Percentiles rank a stretch among this genome's conserved stretches.
Conservation (phyloP, 2,329 filamentous ascomycete species). For the Alternaria sp. region DNA sequence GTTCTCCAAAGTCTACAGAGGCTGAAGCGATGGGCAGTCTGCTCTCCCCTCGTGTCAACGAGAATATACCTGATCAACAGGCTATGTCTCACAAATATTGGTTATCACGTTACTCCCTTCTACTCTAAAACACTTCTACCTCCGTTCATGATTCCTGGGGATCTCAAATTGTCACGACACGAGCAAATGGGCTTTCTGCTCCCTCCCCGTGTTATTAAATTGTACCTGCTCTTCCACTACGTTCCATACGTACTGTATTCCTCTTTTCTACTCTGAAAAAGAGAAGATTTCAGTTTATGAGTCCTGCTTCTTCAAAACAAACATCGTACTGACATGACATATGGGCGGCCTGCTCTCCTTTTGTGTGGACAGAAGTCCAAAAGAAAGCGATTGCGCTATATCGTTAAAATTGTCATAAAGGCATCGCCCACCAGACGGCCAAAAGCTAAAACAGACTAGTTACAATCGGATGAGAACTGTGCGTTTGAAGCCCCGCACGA, state of each 20-base stretch:
- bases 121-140: neutral
- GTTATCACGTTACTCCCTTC: fast-evolving
- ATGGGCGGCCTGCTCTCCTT: too few relatives aligned
- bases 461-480: too few relatives aligned
- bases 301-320: too few relatives aligned
- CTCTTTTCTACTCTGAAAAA: neutral
- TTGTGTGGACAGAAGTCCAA: too few relatives aligned
- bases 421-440: too few relatives aligned
- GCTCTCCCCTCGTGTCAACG: neutral
- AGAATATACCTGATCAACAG: neutral
- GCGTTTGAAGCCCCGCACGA: too few relatives aligned
- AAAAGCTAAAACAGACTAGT: too few relatives aligned
- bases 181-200: neutral
- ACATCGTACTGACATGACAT: too few relatives aligned
- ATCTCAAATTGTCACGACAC: neutral
- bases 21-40: neutral
- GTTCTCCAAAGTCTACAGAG: neutral
- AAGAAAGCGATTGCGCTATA: too few relatives aligned
- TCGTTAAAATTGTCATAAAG: too few relatives aligned
- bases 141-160: neutral
- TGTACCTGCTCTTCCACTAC: neutral
- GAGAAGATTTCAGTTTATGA: fast-evolving
- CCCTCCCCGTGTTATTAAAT: neutral
- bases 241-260: neutral
- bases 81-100: neutral